phyloP scores from a whole-genome alignment of 306 rosid genomes.

The Rosa lucieae region DNA sequence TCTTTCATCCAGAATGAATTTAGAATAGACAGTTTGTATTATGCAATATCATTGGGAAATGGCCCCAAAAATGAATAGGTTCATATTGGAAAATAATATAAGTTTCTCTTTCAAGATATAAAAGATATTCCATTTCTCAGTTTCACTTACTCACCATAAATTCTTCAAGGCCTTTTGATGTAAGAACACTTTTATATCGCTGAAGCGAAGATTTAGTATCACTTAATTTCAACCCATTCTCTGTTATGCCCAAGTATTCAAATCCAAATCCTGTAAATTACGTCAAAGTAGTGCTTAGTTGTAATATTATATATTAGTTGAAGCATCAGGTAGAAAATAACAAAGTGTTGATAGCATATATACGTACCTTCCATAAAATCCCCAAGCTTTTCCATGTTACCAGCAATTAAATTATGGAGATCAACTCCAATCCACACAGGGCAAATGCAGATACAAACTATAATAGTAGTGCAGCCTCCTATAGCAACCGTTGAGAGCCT shows the following conservation, averaged over 20 bases:
- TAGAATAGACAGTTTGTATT: no score
- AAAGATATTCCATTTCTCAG: background rate
- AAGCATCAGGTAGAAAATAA: background rate
- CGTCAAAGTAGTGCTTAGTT: background rate
- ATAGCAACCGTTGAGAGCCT: conserved; percentile 20
- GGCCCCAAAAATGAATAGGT: no score
- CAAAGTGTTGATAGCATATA: background rate
- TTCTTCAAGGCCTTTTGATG: conserved; percentile 26
- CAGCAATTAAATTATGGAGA: conserved; percentile 18
- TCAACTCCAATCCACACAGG: conserved; percentile 30
- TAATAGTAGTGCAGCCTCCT: conserved; percentile 13
- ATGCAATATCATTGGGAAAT: no score
- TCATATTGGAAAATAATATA: no score
- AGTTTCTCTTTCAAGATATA: background rate
- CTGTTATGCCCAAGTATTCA: conserved; percentile 14
- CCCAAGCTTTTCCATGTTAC: conserved; percentile 30
- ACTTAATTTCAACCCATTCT: background rate
- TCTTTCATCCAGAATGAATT: no score
- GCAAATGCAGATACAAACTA: conserved; percentile 5
- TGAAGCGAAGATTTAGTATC: background rate
- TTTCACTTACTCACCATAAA: conserved; percentile 7
- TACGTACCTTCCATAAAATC: conserved; percentile 24
- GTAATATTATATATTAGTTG: background rate
- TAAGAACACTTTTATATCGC: conserved; percentile 22
- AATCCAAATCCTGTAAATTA: conserved; percentile 21